phyloP scores from a whole-genome alignment of 2,329 filamentous ascomycete genomes.

The Periglandula ipomoeae region DNA sequence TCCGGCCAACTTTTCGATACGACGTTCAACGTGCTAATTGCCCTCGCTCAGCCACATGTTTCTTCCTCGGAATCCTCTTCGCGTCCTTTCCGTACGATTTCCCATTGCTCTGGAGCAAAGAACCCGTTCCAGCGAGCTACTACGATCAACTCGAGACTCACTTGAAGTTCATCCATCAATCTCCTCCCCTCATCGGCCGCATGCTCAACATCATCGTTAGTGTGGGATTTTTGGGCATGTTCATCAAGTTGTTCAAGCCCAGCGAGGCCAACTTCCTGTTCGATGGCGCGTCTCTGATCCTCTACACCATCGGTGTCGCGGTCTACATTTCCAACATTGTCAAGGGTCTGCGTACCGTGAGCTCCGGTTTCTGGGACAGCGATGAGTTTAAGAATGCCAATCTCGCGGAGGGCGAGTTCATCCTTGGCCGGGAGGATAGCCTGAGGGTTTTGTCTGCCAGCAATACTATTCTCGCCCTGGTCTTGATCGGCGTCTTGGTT shows the following conservation, averaged over 20 bases:
- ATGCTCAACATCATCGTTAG: slow-evolving; percentile 90
- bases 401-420: slow-evolving; percentile 48
- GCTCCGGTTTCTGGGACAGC: slow-evolving; percentile 53
- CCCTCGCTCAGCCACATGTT: slow-evolving; percentile 63
- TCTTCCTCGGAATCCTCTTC: slow-evolving; percentile 98
- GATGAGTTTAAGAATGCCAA: slow-evolving; percentile 30
- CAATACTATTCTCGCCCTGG: slow-evolving; percentile 90
- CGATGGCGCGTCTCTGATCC: slow-evolving; percentile 70
- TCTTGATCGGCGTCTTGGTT: slow-evolving; percentile 83
- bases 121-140: slow-evolving; percentile 55
- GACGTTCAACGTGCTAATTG: neutral
- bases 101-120: slow-evolving; percentile 72
- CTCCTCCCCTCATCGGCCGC: slow-evolving; percentile 83
- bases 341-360: slow-evolving; percentile 82
- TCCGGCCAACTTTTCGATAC: neutral
- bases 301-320: slow-evolving; percentile 79
- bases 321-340: slow-evolving; percentile 96
- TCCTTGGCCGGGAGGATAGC: slow-evolving; percentile 77
- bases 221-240: slow-evolving; percentile 78
- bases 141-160: slow-evolving; percentile 82
- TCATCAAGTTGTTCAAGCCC: slow-evolving; percentile 90
- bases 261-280: slow-evolving; percentile 94
- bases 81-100: slow-evolving; percentile 94
- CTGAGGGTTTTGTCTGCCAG: slow-evolving; percentile 85
- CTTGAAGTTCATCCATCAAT: slow-evolving; percentile 82